phyloP scores from a whole-genome alignment of 305 asterid species.

The Rubia tinctorum region DNA sequence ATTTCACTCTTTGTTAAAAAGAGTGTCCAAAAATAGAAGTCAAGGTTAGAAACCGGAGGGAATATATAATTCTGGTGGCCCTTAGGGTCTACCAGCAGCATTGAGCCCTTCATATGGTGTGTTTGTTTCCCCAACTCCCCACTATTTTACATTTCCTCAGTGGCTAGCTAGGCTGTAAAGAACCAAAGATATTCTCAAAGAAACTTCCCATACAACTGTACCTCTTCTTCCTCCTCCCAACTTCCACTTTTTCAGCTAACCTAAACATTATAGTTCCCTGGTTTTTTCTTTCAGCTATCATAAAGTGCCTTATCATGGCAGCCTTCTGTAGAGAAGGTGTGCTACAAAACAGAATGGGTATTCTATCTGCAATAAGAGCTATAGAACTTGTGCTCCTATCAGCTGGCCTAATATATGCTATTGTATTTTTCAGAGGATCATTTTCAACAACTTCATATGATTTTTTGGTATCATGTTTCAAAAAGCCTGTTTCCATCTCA shows the following conservation, averaged over 20 bases:
- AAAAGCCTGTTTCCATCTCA: slow-evolving; percentile 5
- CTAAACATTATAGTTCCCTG: background rate
- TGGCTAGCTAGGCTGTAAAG: slow-evolving; percentile 21
- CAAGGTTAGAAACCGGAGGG: too few species aligned
- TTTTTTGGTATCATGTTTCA: slow-evolving; percentile 11
- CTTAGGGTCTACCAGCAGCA: slow-evolving; percentile 9
- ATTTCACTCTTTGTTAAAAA: too few species aligned
- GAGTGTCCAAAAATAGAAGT: too few species aligned
- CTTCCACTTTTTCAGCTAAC: background rate
- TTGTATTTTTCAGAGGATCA: slow-evolving; percentile 19
- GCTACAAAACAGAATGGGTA: slow-evolving; percentile 2
- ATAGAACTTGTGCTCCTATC: slow-evolving; percentile 25
- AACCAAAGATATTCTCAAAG: background rate
- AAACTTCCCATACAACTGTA: background rate
- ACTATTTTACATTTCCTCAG: slow-evolving; percentile 8
- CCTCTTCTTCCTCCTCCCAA: slow-evolving; percentile 4
- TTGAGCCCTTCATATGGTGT: slow-evolving; percentile 7
- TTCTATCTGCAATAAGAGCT: slow-evolving; percentile 19
- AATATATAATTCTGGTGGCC: slow-evolving; percentile 15
- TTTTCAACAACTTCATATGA: slow-evolving; percentile 12
- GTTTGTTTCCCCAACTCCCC: background rate
- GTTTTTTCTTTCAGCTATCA: background rate
- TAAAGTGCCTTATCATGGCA: slow-evolving; percentile 11
- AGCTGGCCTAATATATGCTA: slow-evolving; percentile 22
- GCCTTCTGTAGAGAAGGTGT: slow-evolving; percentile 11